Evolutionary conservation across 805 yeast species (phyloP), one percentile per base, ranked within the genome.

Genomic region (Komagataella phaffii): DNA sequence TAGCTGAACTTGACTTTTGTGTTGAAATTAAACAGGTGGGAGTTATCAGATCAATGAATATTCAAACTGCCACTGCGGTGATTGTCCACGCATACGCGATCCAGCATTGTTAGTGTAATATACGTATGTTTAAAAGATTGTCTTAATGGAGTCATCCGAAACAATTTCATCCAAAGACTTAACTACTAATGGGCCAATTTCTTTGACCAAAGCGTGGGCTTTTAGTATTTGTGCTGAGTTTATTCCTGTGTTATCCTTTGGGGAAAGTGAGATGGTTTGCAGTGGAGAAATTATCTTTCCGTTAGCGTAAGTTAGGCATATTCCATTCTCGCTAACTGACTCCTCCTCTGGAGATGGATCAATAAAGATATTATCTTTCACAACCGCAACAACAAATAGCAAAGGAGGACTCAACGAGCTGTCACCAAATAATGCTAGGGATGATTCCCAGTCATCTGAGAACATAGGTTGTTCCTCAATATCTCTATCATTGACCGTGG

Each of bases 21-120:
- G 80, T 91, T 45, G 96, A 90, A 61, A 90, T 90, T 58, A 87
- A 88, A 61, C 98, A 90, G 63, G 83, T 80, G 45, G 98, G 98
- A 14, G 89, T 90, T 17, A 81, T 91, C 45, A 74, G 98, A 57
- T 89, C 96, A 1, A 90, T 90, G 98, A 90, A 90, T 61, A 90
- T 90, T 55, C 98, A 90, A 68, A 90, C 97, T 0, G 98, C 97
- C 1, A 83, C 97, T 0, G 98, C 97, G 0, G 89, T 90, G 18
- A 79, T 90, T 50, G 96, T 89, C 6, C 95, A 90, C 65, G 93
- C 96, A 0, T 90, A 91, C 60, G 81, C 95, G 1, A 63, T 74
- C 17, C 87, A 82, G 59, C 83, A 82, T 58, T 80, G 84, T 61
- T 76, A 55, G 23, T 18, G 7, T 46, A 19, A 3, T 3, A 3